Conservation (phyloP, 2,329 filamentous ascomycete genomes). For the Ramichloridium luteum region DNA sequence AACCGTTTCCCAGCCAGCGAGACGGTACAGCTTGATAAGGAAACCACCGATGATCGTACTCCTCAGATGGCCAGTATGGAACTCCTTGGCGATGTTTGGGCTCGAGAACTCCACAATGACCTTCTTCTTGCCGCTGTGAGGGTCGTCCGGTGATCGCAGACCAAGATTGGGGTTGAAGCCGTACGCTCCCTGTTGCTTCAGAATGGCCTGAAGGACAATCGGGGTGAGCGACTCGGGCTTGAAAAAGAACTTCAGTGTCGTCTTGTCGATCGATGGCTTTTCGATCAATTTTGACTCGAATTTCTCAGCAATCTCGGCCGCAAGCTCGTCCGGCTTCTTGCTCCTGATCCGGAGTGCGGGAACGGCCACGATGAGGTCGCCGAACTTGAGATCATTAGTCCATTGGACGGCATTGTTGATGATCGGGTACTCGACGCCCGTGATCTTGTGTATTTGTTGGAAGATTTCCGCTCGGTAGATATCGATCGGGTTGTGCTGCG, state of each 20-base stretch:
- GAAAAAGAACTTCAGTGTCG: constrained; percentile 71
- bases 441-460: constrained; percentile 53
- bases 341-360: constrained; percentile 66
- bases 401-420: constrained; percentile 67
- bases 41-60: constrained; percentile 69
- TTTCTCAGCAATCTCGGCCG: constrained; percentile 42
- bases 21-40: constrained; percentile 55
- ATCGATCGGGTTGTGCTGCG: constrained; percentile 62
- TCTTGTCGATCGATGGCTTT: constrained; percentile 53
- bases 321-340: constrained; percentile 46
- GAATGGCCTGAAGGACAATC: constrained; percentile 57
- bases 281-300: constrained; percentile 58
- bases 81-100: constrained; percentile 77
- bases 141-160: constrained; percentile 49
- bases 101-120: constrained; percentile 73
- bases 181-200: constrained; percentile 47
- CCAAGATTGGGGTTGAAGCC: constrained; percentile 51
- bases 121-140: constrained; percentile 49
- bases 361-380: constrained; percentile 65
- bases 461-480: constrained; percentile 69
- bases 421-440: constrained; percentile 55
- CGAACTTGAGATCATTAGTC: constrained; percentile 69
- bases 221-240: constrained; percentile 53
- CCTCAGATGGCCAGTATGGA: constrained; percentile 61
- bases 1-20: constrained; percentile 57